Conservation (phyloP, 78 protist genomes). For the Speleostelium caveatum region DNA sequence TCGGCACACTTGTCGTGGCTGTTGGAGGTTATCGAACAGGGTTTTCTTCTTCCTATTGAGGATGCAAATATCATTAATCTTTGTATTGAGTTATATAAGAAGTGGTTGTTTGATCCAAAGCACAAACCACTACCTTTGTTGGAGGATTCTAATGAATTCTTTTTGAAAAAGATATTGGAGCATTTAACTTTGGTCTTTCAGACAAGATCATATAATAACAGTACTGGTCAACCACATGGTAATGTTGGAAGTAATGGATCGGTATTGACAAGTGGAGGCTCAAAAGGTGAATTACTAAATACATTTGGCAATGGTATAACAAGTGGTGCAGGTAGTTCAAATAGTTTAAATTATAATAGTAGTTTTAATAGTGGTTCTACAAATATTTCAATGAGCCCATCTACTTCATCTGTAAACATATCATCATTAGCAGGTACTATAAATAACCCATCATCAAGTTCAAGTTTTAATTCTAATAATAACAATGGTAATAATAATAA, state of each 20-base stretch:
- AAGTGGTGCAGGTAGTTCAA: no score
- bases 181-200: constrained; percentile 61
- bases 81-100: constrained; percentile 56
- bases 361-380: neutral
- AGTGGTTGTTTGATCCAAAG: constrained; percentile 70
- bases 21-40: constrained; percentile 66
- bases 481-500: neutral
- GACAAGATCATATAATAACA: constrained; percentile 30
- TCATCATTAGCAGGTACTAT: no score
- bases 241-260: neutral
- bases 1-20: constrained; percentile 61
- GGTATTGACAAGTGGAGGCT: no score
- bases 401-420: no score
- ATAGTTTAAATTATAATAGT: neutral
- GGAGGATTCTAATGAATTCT: constrained; percentile 50
- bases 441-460: neutral
- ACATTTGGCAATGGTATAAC: no score
- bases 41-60: constrained; percentile 59
- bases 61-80: constrained; percentile 13
- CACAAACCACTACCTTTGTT: constrained; percentile 23
- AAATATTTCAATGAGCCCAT: neutral
- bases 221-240: no score
- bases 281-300: no score
- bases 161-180: constrained; percentile 31
- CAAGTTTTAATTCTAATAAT: neutral